These are phyloP conservation scores for Lepraria neglecta DNA, from an alignment of 495 filamentous ascomycete species.

Conservation along the genomic window DNA sequence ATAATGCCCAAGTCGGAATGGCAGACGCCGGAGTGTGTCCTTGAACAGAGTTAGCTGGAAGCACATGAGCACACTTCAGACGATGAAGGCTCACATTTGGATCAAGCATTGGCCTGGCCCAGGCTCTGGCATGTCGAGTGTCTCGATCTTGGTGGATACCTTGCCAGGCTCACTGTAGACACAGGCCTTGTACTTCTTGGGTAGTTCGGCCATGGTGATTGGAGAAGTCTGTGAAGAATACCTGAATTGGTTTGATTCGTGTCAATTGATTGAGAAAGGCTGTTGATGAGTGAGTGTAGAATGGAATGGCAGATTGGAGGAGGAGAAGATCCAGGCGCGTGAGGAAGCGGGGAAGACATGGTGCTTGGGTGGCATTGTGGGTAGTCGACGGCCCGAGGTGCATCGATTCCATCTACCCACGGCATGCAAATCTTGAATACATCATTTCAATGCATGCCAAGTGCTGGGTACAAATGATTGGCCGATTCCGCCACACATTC, in stretches of 20 bases:
- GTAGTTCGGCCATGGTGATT: slow-evolving; percentile 41
- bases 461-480: neutral
- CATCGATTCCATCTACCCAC: too few species aligned
- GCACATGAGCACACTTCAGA: neutral
- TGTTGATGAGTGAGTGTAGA: neutral
- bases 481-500: neutral
- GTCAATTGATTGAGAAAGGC: neutral
- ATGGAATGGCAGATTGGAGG: too few species aligned
- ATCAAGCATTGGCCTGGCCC: slow-evolving; percentile 59
- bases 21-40: slow-evolving; percentile 65
- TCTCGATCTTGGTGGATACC: slow-evolving; percentile 59
- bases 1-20: slow-evolving; percentile 63
- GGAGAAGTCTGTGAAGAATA: neutral
- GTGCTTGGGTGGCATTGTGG: too few species aligned
- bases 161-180: slow-evolving; percentile 65
- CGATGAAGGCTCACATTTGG: slow-evolving; percentile 46
- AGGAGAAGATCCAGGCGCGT: too few species aligned
- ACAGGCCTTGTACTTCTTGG: slow-evolving; percentile 58
- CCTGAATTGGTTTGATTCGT: neutral
- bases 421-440: too few species aligned
- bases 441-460: neutral
- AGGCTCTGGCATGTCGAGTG: slow-evolving; percentile 60
- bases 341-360: too few species aligned
- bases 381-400: too few species aligned
- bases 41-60: slow-evolving; percentile 27